phyloP scores from a whole-genome alignment of 179 eudicot genomes.

The Silene coronaria region DNA sequence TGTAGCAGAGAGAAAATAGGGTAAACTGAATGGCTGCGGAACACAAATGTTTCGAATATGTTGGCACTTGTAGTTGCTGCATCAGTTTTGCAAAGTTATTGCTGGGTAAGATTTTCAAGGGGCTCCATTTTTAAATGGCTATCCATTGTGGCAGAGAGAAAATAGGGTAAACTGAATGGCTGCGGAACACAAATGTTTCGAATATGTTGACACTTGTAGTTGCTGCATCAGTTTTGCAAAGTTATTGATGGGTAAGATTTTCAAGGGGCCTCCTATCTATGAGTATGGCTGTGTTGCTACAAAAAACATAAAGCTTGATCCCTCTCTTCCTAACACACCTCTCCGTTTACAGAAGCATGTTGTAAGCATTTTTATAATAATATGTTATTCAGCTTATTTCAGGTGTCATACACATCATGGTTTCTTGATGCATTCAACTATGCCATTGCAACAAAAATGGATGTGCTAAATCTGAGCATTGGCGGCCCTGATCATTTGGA shows the following conservation, averaged over 20 bases:
- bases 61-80: not conserved
- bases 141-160: not conserved
- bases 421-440: constrained; percentile 98
- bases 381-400: constrained; percentile 90
- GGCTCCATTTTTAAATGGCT: not conserved
- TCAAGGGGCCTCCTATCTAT: not conserved
- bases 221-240: not conserved
- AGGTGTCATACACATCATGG: constrained; percentile 99
- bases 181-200: not conserved
- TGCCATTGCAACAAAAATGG: constrained; percentile 93
- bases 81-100: not conserved
- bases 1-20: not conserved
- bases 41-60: not conserved
- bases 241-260: not conserved
- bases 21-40: not conserved
- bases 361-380: constrained; percentile 62
- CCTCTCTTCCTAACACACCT: constrained; percentile 14
- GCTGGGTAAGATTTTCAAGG: not conserved
- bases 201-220: not conserved
- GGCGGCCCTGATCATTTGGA: constrained; percentile 98
- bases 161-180: not conserved
- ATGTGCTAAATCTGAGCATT: constrained; percentile 91
- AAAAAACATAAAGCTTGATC: not conserved
- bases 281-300: not conserved
- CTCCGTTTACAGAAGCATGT: constrained; percentile 18